These are phyloP conservation scores for Trichomonascaceae sp. DNA, from an alignment of 1,139 yeast species.

Conservation along the genomic window DNA sequence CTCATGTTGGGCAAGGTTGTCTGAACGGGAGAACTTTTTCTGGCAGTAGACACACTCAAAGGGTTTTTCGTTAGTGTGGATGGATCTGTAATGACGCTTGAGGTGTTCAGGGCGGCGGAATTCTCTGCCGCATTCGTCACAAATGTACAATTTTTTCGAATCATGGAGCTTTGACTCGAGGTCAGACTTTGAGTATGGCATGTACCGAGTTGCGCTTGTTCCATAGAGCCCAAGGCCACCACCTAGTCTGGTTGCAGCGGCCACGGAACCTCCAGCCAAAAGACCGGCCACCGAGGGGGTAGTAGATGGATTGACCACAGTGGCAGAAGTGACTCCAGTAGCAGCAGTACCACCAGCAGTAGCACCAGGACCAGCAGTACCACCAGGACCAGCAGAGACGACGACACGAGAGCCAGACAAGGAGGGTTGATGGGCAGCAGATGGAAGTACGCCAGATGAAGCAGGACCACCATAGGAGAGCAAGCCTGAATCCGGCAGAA, in stretches of 20 bases:
- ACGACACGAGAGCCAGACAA: too few species aligned
- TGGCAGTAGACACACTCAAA: constrained; percentile 57
- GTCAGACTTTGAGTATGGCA: background rate
- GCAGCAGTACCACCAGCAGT: background rate
- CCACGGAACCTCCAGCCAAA: too few species aligned
- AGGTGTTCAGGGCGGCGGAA: constrained; percentile 72
- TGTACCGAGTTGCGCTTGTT: background rate
- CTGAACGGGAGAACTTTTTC: constrained; percentile 63
- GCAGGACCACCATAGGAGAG: background rate
- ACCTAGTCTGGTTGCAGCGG: too few species aligned
- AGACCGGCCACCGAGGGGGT: too few species aligned
- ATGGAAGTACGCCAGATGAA: too few species aligned
- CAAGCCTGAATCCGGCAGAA: too few species aligned
- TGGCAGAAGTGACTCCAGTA: background rate
- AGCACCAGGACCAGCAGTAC: background rate
- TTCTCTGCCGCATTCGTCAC: constrained; percentile 22
- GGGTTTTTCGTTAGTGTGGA: constrained; percentile 60
- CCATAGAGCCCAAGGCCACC: too few species aligned
- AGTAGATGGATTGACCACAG: too few species aligned
- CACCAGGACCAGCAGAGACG: background rate
- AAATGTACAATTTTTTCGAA: constrained; percentile 7
- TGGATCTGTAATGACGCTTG: constrained; percentile 61
- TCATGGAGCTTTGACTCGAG: too few species aligned
- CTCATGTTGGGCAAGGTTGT: constrained; percentile 62
- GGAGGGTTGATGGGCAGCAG: too few species aligned